Conservation (phyloP, 1,139 yeast genomes). For the Blastobotrys serpentis region DNA sequence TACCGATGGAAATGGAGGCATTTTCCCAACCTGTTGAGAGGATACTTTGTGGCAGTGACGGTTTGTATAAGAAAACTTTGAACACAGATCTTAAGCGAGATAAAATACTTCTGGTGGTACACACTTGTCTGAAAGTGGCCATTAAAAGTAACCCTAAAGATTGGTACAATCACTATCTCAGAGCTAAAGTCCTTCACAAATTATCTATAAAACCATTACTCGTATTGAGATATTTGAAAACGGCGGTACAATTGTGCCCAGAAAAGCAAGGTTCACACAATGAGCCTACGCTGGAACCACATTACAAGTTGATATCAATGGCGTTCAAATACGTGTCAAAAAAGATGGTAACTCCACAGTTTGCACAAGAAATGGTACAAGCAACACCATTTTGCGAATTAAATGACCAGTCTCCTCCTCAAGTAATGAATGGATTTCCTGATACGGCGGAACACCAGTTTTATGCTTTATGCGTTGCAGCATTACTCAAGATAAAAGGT, state of each 20-base stretch:
- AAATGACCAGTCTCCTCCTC: neutral
- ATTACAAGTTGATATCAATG: slow-evolving; percentile 60
- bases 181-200: slow-evolving; percentile 62
- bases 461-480: slow-evolving; percentile 37
- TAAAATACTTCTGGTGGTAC: slow-evolving; percentile 22
- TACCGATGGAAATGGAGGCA: slow-evolving; percentile 59
- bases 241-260: slow-evolving; percentile 40
- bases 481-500: slow-evolving; percentile 44
- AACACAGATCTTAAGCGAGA: slow-evolving; percentile 14
- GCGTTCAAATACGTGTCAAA: slow-evolving; percentile 53
- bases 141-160: slow-evolving; percentile 43
- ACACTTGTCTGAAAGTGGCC: slow-evolving; percentile 31
- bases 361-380: slow-evolving; percentile 12
- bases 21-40: slow-evolving; percentile 30
- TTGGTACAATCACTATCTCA: slow-evolving; percentile 63
- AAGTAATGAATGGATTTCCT: slow-evolving; percentile 6
- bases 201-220: slow-evolving; percentile 27
- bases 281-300: slow-evolving; percentile 68
- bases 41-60: slow-evolving; percentile 30
- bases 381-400: slow-evolving; percentile 10
- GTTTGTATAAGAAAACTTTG: slow-evolving; percentile 15
- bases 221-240: slow-evolving; percentile 29
- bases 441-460: slow-evolving; percentile 24
- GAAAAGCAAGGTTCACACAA: slow-evolving; percentile 41
- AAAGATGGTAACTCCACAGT: slow-evolving; percentile 26